Conservation (phyloP, 345 rosid species). For the Carallia pectinifolia region DNA sequence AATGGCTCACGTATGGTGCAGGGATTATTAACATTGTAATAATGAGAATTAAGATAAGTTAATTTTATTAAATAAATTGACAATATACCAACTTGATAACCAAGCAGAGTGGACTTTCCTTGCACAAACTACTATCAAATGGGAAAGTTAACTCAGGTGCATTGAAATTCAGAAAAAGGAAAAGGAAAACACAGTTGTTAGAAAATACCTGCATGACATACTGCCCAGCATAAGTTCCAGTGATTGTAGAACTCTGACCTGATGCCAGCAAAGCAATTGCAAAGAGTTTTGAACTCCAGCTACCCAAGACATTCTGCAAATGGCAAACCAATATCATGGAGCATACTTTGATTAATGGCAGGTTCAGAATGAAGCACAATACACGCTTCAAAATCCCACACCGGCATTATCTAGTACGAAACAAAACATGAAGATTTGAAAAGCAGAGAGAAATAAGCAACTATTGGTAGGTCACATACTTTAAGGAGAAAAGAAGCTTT, state of each 20-base stretch:
- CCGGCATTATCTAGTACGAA: slow-evolving; percentile 5
- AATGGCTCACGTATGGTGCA: too few relatives aligned
- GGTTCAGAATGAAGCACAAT: background rate
- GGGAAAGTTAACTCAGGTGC: background rate
- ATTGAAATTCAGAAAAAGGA: background rate
- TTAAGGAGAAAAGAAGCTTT: slow-evolving; percentile 86
- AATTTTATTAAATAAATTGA: too few relatives aligned
- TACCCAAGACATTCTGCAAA: slow-evolving; percentile 86
- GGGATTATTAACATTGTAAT: too few relatives aligned
- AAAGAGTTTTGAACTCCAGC: slow-evolving; percentile 94
- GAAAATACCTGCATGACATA: slow-evolving; percentile 85
- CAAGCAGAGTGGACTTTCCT: too few relatives aligned
- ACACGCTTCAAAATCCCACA: background rate
- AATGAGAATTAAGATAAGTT: too few relatives aligned
- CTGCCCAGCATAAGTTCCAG: slow-evolving; percentile 98
- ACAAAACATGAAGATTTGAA: slow-evolving; percentile 1
- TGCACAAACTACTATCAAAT: too few relatives aligned
- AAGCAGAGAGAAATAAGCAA: background rate
- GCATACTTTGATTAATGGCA: background rate
- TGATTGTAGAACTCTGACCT: slow-evolving; percentile 96
- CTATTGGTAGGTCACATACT: slow-evolving; percentile 38
- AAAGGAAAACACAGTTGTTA: background rate
- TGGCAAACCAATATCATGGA: slow-evolving; percentile 8
- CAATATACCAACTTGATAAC: too few relatives aligned
- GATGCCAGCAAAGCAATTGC: slow-evolving; percentile 90